These are phyloP conservation scores for Fusarium incarnatum DNA, from an alignment of 2,329 filamentous ascomycete species.

Conservation along the genomic window DNA sequence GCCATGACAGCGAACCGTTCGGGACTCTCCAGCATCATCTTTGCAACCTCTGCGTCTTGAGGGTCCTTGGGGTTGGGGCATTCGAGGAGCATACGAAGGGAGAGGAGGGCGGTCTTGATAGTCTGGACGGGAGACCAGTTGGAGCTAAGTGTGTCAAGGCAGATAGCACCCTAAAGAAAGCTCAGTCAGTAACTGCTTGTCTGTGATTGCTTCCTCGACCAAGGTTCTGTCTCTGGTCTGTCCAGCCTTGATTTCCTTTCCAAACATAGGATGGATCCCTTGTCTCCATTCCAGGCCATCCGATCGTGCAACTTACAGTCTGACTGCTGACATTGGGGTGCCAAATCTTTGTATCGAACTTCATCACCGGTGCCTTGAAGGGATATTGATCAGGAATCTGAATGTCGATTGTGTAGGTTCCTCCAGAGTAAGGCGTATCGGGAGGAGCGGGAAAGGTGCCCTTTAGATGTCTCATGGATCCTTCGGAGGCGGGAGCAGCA, in stretches of 20 bases:
- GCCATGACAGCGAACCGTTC: constrained; percentile 84
- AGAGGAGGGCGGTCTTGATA: constrained; percentile 94
- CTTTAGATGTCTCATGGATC: constrained; percentile 83
- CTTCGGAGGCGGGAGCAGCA: constrained; percentile 71
- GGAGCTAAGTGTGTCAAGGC: constrained; percentile 87
- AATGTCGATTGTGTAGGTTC: constrained; percentile 85
- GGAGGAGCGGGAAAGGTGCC: constrained; percentile 88
- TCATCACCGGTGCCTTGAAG: constrained; percentile 91
- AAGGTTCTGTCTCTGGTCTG: neutral
- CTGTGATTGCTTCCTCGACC: neutral
- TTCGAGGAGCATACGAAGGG: constrained; percentile 91
- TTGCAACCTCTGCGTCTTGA: constrained; percentile 94
- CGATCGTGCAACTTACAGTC: constrained; percentile 71
- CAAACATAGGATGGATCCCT: neutral
- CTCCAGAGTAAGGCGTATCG: constrained; percentile 92
- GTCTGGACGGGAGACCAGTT: constrained; percentile 97
- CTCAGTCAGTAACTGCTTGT: constrained; percentile 24
- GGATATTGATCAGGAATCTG: constrained; percentile 89
- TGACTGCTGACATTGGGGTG: constrained; percentile 97
- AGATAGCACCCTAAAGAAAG: constrained; percentile 85
- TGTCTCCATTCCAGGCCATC: too few species aligned
- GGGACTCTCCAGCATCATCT: constrained; percentile 84
- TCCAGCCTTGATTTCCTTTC: neutral
- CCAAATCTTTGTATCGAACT: constrained; percentile 93
- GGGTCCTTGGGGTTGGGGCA: constrained; percentile 96